Conservation (phyloP, 1,139 yeast species). For the Geotrichum histeridarum region DNA sequence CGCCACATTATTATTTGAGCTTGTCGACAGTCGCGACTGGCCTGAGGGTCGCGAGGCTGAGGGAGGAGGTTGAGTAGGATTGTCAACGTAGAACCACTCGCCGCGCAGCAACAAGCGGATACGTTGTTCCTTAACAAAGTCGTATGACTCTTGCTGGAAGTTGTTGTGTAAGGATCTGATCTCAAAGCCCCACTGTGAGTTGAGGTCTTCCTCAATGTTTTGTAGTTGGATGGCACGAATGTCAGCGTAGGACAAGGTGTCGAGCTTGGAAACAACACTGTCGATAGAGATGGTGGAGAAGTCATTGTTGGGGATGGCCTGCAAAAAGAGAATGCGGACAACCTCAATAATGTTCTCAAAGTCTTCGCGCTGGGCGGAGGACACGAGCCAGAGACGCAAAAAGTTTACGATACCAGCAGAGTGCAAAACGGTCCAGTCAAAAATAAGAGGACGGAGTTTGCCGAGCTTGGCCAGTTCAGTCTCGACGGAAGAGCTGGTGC, state of each 20-base stretch:
- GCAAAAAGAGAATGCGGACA: constrained; percentile 35
- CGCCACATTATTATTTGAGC: constrained; percentile 21
- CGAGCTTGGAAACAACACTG: constrained; percentile 32
- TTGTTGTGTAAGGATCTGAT: constrained; percentile 48
- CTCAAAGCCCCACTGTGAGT: constrained; percentile 37
- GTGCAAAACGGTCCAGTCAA: constrained; percentile 54
- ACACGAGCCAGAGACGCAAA: constrained; percentile 63
- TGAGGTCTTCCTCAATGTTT: constrained; percentile 39
- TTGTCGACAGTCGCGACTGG: constrained; percentile 6
- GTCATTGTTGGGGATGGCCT: constrained; percentile 33
- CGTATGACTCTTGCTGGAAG: constrained; percentile 56
- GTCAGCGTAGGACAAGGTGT: constrained; percentile 44
- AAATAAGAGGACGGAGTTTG: constrained; percentile 44
- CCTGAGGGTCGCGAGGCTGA: constrained; percentile 3
- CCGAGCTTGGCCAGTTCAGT: constrained; percentile 32
- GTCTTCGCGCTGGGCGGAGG: constrained; percentile 53
- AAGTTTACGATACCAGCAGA: constrained; percentile 53
- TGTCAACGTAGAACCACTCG: constrained; percentile 73
- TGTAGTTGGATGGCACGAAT: constrained; percentile 55
- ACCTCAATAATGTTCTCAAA: constrained; percentile 48
- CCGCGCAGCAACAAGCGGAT: constrained; percentile 69
- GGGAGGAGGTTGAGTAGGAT: constrained; percentile 40
- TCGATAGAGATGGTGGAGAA: constrained; percentile 25
- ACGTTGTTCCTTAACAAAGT: constrained; percentile 76
- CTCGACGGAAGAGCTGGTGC: constrained; percentile 20